Percentiles rank a stretch among this genome's conserved stretches.
phyloP scores from a whole-genome alignment of 208 protist species.

The Crithidia expoeki region DNA sequence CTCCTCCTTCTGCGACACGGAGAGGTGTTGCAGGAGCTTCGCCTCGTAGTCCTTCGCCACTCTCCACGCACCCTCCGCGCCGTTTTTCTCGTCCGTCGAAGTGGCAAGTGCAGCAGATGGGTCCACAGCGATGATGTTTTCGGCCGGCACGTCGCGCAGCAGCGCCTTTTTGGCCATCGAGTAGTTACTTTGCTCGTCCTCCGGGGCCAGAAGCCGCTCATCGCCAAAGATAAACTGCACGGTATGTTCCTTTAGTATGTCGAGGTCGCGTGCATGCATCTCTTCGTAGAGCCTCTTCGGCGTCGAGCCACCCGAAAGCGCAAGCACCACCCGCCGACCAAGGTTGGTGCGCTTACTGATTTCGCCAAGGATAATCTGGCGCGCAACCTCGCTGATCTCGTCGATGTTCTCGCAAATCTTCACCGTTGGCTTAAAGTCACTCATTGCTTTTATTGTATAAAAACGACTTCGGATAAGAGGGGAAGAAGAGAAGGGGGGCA shows the following conservation, averaged over 20 bases:
- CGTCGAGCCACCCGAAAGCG: slow-evolving; percentile 80
- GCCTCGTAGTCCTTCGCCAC: slow-evolving; percentile 48
- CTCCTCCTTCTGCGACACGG: background rate
- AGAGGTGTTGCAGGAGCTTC: slow-evolving; percentile 32
- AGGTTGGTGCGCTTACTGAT: slow-evolving; percentile 7
- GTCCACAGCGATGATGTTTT: slow-evolving; percentile 50
- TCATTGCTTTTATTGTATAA: slow-evolving; percentile 6
- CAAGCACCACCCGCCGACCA: slow-evolving; percentile 42
- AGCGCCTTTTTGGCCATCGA: slow-evolving; percentile 62
- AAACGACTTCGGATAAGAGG: background rate
- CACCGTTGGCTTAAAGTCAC: slow-evolving; percentile 43
- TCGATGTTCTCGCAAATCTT: slow-evolving; percentile 40
- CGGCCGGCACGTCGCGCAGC: slow-evolving; percentile 54
- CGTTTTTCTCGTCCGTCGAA: slow-evolving; percentile 28
- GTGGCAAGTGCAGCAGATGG: slow-evolving; percentile 36
- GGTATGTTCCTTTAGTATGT: slow-evolving; percentile 39
- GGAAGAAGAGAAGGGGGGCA: background rate
- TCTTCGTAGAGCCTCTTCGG: slow-evolving; percentile 58
- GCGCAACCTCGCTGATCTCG: slow-evolving; percentile 45
- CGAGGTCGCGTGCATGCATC: slow-evolving; percentile 52
- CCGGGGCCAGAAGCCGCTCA: slow-evolving; percentile 59
- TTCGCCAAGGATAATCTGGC: slow-evolving; percentile 45
- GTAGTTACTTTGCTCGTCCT: slow-evolving; percentile 67
- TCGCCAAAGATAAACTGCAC: slow-evolving; percentile 75
- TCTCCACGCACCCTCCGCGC: slow-evolving; percentile 40